Conservation (phyloP, 495 filamentous ascomycete species). For the Rhizodiscina lignyota region DNA sequence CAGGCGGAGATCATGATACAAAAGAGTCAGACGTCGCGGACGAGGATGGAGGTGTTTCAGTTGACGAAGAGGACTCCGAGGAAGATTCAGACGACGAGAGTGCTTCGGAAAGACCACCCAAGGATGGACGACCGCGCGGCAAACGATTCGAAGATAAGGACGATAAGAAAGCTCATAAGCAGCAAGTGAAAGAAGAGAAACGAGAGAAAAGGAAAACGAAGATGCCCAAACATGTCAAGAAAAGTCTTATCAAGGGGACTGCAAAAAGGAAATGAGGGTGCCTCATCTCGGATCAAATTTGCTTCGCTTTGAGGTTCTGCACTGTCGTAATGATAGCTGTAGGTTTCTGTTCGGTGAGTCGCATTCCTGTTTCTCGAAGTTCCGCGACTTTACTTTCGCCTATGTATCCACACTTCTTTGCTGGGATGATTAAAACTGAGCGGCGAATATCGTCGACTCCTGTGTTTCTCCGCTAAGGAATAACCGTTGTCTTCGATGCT, state of each 20-base stretch:
- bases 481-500: too few species aligned
- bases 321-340: too few species aligned
- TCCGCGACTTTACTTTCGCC: too few species aligned
- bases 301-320: too few species aligned
- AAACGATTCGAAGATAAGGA: conserved; percentile 88
- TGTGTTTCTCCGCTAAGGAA: too few species aligned
- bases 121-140: conserved; percentile 51
- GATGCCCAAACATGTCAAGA: conserved; percentile 91
- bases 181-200: conserved; percentile 85
- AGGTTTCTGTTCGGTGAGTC: too few species aligned
- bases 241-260: conserved; percentile 42
- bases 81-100: conserved; percentile 27
- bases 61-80: conserved; percentile 7
- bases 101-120: too few species aligned
- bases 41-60: conserved; percentile 24
- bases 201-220: conserved; percentile 80
- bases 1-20: conserved; percentile 9
- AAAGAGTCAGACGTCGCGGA: conserved; percentile 20
- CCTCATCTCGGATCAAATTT: too few species aligned
- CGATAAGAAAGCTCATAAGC: conserved; percentile 72
- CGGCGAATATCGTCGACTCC: too few species aligned
- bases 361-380: too few species aligned
- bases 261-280: conserved; percentile 24
- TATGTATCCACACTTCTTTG: too few species aligned
- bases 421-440: too few species aligned